phyloP scores from a whole-genome alignment of 2,329 filamentous ascomycete species.

The Exophiala xenobiotica region DNA sequence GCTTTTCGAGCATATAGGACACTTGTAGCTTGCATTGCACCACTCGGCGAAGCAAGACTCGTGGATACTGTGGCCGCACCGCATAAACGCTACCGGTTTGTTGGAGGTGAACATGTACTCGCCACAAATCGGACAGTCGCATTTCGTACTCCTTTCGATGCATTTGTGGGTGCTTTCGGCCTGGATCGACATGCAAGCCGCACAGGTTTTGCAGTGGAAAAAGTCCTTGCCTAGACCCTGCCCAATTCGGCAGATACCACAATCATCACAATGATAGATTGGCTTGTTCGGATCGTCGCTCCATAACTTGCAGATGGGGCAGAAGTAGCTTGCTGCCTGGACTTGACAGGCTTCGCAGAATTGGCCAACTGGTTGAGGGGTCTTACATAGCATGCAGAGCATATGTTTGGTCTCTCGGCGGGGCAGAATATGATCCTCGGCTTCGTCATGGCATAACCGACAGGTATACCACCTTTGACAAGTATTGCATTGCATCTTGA shows the following conservation, averaged over 20 bases:
- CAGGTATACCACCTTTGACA: slow-evolving; percentile 94
- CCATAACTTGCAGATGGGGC: slow-evolving; percentile 93
- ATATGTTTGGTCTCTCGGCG: slow-evolving; percentile 87
- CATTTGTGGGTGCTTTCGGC: slow-evolving; percentile 85
- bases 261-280: slow-evolving; percentile 95
- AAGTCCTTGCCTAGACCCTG: slow-evolving; percentile 94
- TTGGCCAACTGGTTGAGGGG: slow-evolving; percentile 77
- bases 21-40: slow-evolving; percentile 88
- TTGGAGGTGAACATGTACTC: slow-evolving; percentile 96
- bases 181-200: slow-evolving; percentile 88
- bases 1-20: slow-evolving; percentile 93
- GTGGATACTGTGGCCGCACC: slow-evolving; percentile 94
- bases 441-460: slow-evolving; percentile 86
- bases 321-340: slow-evolving; percentile 85
- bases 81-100: slow-evolving; percentile 86
- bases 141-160: slow-evolving; percentile 90
- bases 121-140: slow-evolving; percentile 93
- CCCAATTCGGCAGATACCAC: slow-evolving; percentile 89
- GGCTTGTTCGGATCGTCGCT: slow-evolving; percentile 86
- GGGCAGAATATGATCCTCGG: slow-evolving; percentile 74
- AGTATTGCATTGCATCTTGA: slow-evolving; percentile 89
- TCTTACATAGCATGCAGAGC: slow-evolving; percentile 94
- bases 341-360: slow-evolving; percentile 74
- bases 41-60: slow-evolving; percentile 83
- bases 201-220: slow-evolving; percentile 96